Base-by-base conservation (phyloP, 768 basidiomycete species). In the Leccinum uliginosum region DNA sequence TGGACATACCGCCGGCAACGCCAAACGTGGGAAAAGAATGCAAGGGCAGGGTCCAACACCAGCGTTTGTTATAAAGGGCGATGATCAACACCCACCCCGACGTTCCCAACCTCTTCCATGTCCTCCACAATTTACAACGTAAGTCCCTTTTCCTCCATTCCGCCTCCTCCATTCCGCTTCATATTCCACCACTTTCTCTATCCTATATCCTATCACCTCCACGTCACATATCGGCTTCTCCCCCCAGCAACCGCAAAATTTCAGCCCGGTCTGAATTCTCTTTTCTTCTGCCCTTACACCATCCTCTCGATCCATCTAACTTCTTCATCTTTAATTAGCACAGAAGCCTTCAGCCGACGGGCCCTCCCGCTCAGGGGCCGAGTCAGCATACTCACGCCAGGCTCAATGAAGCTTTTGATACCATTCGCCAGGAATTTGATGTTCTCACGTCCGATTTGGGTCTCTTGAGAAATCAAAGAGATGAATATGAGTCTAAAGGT, bases 401-500 rank as follows among this genome's bases (percentile, higher is more conserved):
- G 49, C 74, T 95, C 59, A 83, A 83, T 53, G 93, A 95, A 56
- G 80, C 86, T 23, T 82, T 98, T 59, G 93, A 95, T 47, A 76
- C 79, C 57, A 85, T 97, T 65, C 81, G 87, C 60, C 83, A 84
- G 53, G 95, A 98, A 75, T 94, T 92, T 67, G 93, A 97, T 51
- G 75, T 75, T 54, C 75, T 95, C 57, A 74, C 83, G 9, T 74
- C 78, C 48, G 93, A 97, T 67, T 74, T 89, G 50, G 76, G 73
- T n/a, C 66, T 80, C 10, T 77, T 89, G 63, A 82, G 91, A 54
- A 79, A 75, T 29, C 91, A 96, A 73, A 78, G 91, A 50, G 94
- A 97, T 62, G 96, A 98, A 56, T 90, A 86, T 68, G 95, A 98
- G 74, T 78, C 77, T 6, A 94, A 93, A 80, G 83, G 96, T 95